Evolutionary conservation across 1,284 basidiomycete genomes (phyloP).

Genomic region (Marasmius sp.): DNA sequence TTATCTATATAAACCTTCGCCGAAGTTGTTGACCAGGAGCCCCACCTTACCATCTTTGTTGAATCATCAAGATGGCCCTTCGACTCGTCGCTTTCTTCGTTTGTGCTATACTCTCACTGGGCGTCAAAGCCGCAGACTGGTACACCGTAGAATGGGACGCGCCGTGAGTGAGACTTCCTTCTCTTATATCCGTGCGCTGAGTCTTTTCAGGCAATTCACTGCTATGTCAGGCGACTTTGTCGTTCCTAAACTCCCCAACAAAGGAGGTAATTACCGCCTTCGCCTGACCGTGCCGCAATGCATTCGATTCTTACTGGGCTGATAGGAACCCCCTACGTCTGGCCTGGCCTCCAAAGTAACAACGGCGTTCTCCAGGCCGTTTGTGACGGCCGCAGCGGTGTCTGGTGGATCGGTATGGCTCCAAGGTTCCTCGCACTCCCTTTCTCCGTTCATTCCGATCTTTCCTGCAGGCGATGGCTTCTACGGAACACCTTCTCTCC

Average conservation of each 20-base stretch:
- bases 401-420: slow-evolving; percentile 29
- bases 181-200: not conserved
- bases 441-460: not conserved
- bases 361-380: slow-evolving; percentile 32
- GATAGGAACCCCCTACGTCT: slow-evolving; percentile 26
- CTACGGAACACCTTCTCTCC: slow-evolving; percentile 27
- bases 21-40: too few species aligned
- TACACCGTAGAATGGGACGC: slow-evolving; percentile 34
- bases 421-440: not conserved
- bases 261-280: slow-evolving; percentile 14
- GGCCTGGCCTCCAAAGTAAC: slow-evolving; percentile 30
- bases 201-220: slow-evolving; percentile 19
- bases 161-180: slow-evolving; percentile 7
- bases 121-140: slow-evolving; percentile 23
- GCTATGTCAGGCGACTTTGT: slow-evolving; percentile 30
- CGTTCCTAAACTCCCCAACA: slow-evolving; percentile 22
- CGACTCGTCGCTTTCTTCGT: not conserved
- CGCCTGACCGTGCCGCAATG: not conserved
- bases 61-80: not conserved
- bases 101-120: not conserved
- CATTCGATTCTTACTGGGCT: too few species aligned
- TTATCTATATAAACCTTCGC: not conserved
- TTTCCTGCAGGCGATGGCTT: slow-evolving; percentile 20
- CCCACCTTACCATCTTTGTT: not conserved
- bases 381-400: slow-evolving; percentile 28